Base-by-base conservation (phyloP, 441 rosid species). In the Bocquillonia castaneifolia region DNA sequence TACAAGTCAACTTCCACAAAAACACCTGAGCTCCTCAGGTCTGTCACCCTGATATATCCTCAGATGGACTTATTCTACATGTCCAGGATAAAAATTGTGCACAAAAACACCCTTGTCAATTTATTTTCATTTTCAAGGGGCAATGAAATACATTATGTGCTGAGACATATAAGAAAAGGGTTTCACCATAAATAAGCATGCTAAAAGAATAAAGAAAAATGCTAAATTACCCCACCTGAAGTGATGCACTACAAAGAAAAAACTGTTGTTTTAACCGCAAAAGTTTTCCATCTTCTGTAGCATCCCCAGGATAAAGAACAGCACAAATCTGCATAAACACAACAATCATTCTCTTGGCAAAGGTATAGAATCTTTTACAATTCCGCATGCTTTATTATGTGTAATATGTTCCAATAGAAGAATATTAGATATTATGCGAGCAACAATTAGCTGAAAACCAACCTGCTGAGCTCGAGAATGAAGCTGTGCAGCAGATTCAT, bases 201-300 rank as follows among this genome's bases (percentile, higher is more conserved):
- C n/a, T 26, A 47, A 54, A 29, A 32, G 55, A 64, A 54, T 37
- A 18, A 69, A 63, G 39, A 39, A 76, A 22, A 68, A 44, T 22
- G 53, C 26, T 62, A 61, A 65, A 65, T 69, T 56, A 56, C 76
- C 81, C 76, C 74, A 90, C 98, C 96, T 94, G 99, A 85, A 94
- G 97, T 20, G 99, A 94, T 32, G 98, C 99, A 79, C 96, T 88
- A 79, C 98, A 92, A 67, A 94, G 97, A 80, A 94, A 90, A 88
- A 85, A 90, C 74, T 92, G 99, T 63, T 94, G 98, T 80, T 94
- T 94, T 82, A 94, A 82, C 64, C 99, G 89, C 77, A 94, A 80
- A 68, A 94, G 90, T 85, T 94, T 94, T 67, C 99, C 99, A 53
- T 73, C 77, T 81, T 92, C 98, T 22, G 97, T 92, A 64, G 98